Percentiles rank a stretch among this genome's conserved stretches.
These are phyloP conservation scores for Claviceps fusiformis DNA, from an alignment of 2,329 filamentous ascomycete species.

Conservation along the genomic window DNA sequence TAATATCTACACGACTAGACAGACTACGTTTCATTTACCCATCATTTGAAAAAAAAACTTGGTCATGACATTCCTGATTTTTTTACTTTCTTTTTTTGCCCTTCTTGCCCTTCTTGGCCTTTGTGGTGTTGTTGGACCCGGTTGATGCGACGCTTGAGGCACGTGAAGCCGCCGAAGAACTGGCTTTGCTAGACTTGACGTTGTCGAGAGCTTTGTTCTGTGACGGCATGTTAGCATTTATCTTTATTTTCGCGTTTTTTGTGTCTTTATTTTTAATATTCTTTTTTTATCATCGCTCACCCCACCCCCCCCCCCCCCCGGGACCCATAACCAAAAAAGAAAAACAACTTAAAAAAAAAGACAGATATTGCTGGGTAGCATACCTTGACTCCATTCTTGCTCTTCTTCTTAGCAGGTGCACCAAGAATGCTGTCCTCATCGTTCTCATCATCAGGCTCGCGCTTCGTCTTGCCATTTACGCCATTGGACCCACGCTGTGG, in stretches of 20 bases:
- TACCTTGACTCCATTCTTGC: constrained; percentile 80
- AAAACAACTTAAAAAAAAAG: neutral
- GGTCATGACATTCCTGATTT: neutral
- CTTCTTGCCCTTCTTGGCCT: constrained; percentile 29
- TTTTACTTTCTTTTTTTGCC: constrained; percentile 19
- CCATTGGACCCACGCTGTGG: constrained; percentile 42
- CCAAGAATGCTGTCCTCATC: constrained; percentile 71
- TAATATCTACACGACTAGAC: neutral
- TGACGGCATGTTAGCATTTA: constrained; percentile 2
- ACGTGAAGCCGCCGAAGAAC: constrained; percentile 64
- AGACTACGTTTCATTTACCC: neutral
- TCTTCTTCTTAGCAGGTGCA: constrained; percentile 77
- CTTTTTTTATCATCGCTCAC: neutral
- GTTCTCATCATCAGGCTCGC: constrained; percentile 67
- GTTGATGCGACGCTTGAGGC: constrained; percentile 80
- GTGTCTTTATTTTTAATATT: neutral
- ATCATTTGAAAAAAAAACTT: neutral
- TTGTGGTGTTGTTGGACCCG: constrained; percentile 39
- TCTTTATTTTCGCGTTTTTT: too few relatives aligned
- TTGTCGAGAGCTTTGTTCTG: constrained; percentile 91
- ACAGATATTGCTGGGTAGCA: neutral
- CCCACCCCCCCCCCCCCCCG: too few relatives aligned
- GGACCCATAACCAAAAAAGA: too few relatives aligned
- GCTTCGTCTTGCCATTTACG: constrained; percentile 56
- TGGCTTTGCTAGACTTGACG: constrained; percentile 68